Conservation (phyloP, 108 stramenopile species). For the Parmales sp. region DNA sequence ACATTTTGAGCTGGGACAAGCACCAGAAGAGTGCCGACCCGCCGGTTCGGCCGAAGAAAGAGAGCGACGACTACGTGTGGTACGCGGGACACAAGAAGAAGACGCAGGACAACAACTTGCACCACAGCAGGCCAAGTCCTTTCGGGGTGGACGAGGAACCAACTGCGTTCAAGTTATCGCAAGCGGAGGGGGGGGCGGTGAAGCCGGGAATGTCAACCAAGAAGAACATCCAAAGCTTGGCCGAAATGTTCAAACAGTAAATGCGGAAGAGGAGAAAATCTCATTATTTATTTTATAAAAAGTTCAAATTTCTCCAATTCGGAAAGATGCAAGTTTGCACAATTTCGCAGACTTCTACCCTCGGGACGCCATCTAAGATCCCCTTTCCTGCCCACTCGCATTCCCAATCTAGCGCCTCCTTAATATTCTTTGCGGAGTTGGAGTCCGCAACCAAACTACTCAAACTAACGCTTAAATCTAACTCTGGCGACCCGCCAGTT, state of each 20-base stretch:
- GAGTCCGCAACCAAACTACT: not conserved
- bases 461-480: not conserved
- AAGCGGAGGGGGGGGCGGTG: not conserved
- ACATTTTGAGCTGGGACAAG: too few species aligned
- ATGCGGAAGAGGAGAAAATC: too few species aligned
- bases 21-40: too few species aligned
- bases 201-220: not conserved
- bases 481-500: not conserved
- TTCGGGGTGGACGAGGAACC: not conserved
- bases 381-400: too few species aligned
- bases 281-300: too few species aligned
- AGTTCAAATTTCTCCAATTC: too few species aligned
- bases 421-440: not conserved
- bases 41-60: too few species aligned
- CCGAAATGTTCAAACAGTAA: not conserved
- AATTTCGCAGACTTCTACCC: too few species aligned
- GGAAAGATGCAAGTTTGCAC: too few species aligned
- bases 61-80: not conserved
- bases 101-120: not conserved
- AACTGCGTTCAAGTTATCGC: not conserved
- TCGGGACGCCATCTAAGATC: too few species aligned
- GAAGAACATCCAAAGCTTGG: not conserved
- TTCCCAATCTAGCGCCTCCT: not conserved
- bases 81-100: not conserved
- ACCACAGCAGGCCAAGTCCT: not conserved